phyloP scores from a whole-genome alignment of 2,329 filamentous ascomycete genomes.

The Tolypocladium guangdongense region DNA sequence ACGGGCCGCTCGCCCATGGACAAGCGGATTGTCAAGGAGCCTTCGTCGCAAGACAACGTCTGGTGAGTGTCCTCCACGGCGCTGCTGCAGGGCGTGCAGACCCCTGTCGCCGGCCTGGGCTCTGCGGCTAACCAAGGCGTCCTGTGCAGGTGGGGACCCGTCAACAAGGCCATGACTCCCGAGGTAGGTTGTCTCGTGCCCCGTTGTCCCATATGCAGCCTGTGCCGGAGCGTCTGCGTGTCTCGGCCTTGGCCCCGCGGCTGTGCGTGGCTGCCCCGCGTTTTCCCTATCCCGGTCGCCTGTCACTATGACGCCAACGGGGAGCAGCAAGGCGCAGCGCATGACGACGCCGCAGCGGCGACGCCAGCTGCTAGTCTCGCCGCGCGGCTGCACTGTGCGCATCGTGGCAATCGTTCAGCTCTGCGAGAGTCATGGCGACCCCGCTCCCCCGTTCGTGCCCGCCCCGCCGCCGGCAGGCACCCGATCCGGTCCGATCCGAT shows the following conservation, averaged over 20 bases:
- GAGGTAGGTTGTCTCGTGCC: conserved; percentile 52
- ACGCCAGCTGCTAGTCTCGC: too few relatives aligned
- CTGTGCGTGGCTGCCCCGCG: neutral
- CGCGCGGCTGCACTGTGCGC: too few relatives aligned
- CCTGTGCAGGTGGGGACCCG: conserved; percentile 67
- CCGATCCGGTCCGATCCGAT: conserved; percentile 5
- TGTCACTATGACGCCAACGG: neutral
- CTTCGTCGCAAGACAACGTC: conserved; percentile 77
- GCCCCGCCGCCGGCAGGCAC: too few relatives aligned
- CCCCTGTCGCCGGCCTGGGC: neutral
- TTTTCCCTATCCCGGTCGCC: neutral
- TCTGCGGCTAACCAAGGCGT: conserved; percentile 15
- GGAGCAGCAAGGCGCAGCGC: neutral
- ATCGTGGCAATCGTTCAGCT: too few relatives aligned
- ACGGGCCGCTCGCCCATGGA: conserved; percentile 93
- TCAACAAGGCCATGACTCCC: conserved; percentile 97
- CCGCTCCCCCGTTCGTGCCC: neutral
- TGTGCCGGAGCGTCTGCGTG: neutral
- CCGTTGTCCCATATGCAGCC: neutral
- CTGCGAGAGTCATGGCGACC: conserved; percentile 1
- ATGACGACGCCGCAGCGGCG: neutral
- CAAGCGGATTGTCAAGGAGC: conserved; percentile 94
- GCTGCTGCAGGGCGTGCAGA: neutral
- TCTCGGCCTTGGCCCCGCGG: neutral
- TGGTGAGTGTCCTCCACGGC: conserved; percentile 44